Conservation (phyloP, 2,329 filamentous ascomycete species). For the Fusarium mangiferae region DNA sequence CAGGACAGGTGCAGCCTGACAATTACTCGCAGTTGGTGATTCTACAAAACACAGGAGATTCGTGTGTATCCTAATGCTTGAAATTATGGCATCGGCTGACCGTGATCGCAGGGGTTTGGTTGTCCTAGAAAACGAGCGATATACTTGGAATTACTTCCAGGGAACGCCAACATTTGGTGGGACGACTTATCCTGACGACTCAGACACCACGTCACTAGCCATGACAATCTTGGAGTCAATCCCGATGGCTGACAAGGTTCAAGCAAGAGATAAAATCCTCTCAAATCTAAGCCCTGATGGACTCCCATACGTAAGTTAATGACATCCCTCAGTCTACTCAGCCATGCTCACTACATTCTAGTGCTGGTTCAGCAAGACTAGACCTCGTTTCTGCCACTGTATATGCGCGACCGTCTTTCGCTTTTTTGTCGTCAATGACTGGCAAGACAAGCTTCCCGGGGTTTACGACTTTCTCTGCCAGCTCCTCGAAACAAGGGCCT, state of each 20-base stretch:
- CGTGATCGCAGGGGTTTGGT: neutral
- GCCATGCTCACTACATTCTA: neutral
- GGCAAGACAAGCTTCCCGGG: neutral
- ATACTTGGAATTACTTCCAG: conserved; percentile 8
- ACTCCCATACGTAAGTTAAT: neutral
- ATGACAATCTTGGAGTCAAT: neutral
- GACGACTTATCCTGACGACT: neutral
- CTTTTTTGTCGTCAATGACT: conserved; percentile 5
- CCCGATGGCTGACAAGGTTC: neutral
- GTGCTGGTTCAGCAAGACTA: neutral
- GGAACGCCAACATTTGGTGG: neutral
- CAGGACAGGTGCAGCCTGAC: neutral
- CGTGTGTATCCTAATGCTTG: neutral
- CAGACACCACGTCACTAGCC: neutral
- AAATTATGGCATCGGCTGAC: rapidly evolving
- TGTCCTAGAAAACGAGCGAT: neutral
- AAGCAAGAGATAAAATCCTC: neutral
- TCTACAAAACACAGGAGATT: neutral
- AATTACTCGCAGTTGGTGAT: conserved; percentile 7
- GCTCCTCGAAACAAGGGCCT: conserved; percentile 2
- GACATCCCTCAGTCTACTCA: rapidly evolving
- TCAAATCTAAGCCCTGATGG: neutral
- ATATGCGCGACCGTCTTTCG: conserved; percentile 15
- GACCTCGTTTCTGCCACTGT: neutral
- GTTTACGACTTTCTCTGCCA: neutral